phyloP scores from a whole-genome alignment of 78 protist genomes.

The Abeoforma whisleri region DNA sequence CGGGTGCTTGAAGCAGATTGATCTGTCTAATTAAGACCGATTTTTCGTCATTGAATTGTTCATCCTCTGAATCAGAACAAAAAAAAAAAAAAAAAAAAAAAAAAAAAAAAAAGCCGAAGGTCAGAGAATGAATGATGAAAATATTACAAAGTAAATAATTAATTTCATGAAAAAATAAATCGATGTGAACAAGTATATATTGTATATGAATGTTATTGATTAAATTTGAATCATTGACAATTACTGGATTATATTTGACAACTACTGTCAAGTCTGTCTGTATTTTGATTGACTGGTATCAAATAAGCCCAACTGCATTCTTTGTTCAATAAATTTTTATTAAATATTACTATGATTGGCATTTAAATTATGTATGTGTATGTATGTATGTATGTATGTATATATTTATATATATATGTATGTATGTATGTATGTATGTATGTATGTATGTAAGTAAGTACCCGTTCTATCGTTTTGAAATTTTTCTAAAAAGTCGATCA shows the following conservation, averaged over 20 bases:
- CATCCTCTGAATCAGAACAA: slow-evolving; percentile 61
- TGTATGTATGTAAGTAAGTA: not conserved
- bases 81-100: slow-evolving; percentile 16
- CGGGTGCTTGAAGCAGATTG: slow-evolving; percentile 43
- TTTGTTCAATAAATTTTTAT: no score
- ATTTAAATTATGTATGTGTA: not conserved
- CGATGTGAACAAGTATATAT: no score
- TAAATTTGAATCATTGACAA: no score
- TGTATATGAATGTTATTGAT: no score
- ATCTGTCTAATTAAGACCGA: slow-evolving; percentile 71
- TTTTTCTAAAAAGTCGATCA: slow-evolving; percentile 66
- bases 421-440: not conserved
- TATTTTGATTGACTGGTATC: no score
- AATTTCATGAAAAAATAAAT: not conserved
- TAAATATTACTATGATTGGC: no score
- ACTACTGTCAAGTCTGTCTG: no score
- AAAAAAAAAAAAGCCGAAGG: not conserved
- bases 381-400: not conserved
- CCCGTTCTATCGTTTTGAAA: slow-evolving; percentile 73
- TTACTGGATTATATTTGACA: no score
- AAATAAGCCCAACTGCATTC: no score
- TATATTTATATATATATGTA: not conserved
- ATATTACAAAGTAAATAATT: not conserved
- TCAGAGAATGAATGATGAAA: not conserved
- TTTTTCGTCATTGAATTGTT: slow-evolving; percentile 86